Evolutionary conservation across 306 rosid species (phyloP).

Genomic region (Fragaria iinumae): DNA sequence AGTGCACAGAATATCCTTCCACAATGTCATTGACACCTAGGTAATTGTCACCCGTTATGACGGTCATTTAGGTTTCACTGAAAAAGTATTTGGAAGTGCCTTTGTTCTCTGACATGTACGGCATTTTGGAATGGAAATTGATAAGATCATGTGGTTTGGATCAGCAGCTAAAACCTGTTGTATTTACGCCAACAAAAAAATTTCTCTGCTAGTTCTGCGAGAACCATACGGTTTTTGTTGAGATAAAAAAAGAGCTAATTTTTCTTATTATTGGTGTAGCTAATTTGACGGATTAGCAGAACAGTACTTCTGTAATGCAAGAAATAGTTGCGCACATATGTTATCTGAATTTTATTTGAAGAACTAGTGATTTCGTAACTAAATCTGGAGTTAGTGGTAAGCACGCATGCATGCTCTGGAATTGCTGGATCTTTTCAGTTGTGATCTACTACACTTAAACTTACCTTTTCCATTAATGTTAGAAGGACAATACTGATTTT

Average conservation of each 20-base stretch:
- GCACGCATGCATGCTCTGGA: not conserved
- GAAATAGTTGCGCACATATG: conserved; percentile 12
- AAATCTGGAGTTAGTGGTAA: not conserved
- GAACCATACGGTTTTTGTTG: not conserved
- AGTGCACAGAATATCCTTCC: not conserved
- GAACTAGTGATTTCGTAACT: conserved; percentile 5
- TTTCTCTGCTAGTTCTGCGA: not conserved
- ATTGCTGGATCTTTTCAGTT: not conserved
- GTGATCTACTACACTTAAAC: not conserved
- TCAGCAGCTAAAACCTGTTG: not conserved
- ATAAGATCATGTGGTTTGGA: not conserved
- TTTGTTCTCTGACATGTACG: not conserved
- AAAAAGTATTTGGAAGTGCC: not conserved
- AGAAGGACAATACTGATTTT: conserved; percentile 13
- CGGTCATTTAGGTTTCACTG: not conserved
- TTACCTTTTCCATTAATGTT: not conserved
- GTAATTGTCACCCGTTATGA: not conserved
- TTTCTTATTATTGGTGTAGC: not conserved
- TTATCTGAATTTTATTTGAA: conserved; percentile 8
- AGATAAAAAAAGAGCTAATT: not conserved
- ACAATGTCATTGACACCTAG: not conserved
- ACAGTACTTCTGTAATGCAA: not conserved
- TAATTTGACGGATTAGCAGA: not conserved
- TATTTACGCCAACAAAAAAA: not conserved
- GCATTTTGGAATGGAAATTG: not conserved